Evolutionary conservation across 805 yeast genomes (phyloP), one percentile per base, ranked within the genome.

Genomic region (Cyberlindnera xylosilytica): DNA sequence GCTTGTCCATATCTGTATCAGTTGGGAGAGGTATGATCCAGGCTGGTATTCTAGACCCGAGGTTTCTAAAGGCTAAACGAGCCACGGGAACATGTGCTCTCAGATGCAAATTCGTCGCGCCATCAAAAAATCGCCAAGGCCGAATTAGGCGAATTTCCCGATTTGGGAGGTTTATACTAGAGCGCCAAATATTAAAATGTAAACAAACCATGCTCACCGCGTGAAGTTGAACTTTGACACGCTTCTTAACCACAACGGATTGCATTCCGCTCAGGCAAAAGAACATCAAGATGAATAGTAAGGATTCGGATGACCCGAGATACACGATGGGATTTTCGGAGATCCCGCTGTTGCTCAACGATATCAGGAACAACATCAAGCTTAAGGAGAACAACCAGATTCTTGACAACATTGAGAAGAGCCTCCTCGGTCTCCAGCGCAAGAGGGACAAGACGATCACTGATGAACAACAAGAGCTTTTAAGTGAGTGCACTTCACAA

Each of bases 331-430:
- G n/a, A n/a, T n/a, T n/a, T n/a, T n/a, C n/a, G n/a, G n/a, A n/a
- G n/a, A n/a, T n/a, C n/a, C n/a, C n/a, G n/a, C n/a, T n/a, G n/a
- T n/a, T n/a, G n/a, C n/a, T n/a, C n/a, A n/a, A n/a, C n/a, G n/a
- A n/a, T n/a, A n/a, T n/a, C n/a, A n/a, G n/a, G n/a, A n/a, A n/a
- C n/a, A n/a, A n/a, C n/a, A n/a, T n/a, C n/a, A n/a, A n/a, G n/a
- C n/a, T n/a, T n/a, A n/a, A n/a, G n/a, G n/a, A n/a, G n/a, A n/a
- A n/a, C n/a, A n/a, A n/a, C n/a, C n/a, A n/a, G n/a, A n/a, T n/a
- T n/a, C n/a, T n/a, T n/a, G 71, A 71, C 35, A 56, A 74, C 28
- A 72, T 75, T 16, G 67, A 69, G 9, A 72, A 64, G 12, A 62
- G 66, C 38, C 54, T 71, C 13, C 44, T 49, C 15, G 45, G 61